Evolutionary conservation across 1,284 basidiomycete genomes (phyloP).

Genomic region (Somion occarium): DNA sequence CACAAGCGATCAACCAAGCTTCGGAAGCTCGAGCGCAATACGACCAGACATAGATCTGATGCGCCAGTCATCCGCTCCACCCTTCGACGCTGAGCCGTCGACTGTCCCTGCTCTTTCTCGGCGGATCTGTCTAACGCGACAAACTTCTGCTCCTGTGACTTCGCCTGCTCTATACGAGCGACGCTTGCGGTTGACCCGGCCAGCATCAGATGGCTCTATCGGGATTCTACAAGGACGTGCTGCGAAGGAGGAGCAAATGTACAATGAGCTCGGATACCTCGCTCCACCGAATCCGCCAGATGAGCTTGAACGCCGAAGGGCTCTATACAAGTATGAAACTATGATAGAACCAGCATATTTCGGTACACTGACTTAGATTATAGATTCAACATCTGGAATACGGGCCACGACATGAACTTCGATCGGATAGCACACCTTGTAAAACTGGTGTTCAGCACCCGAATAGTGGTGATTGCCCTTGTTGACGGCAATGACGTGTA

Average conservation of each 20-base stretch:
- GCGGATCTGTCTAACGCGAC: conserved; percentile 50
- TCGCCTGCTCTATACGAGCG: conserved; percentile 35
- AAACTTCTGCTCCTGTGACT: conserved; percentile 57
- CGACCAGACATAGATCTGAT: conserved; percentile 16
- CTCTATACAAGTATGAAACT: conserved; percentile 65
- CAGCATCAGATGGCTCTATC: conserved; percentile 30
- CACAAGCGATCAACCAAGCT: conserved; percentile 1
- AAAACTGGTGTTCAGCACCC: conserved; percentile 90
- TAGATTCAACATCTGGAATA: conserved; percentile 86
- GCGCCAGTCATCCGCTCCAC: conserved; percentile 25
- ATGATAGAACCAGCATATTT: background rate
- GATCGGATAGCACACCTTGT: conserved; percentile 88
- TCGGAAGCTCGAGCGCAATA: background rate
- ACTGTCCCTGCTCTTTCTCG: conserved; percentile 44
- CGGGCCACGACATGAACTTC: conserved; percentile 83
- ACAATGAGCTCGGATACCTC: conserved; percentile 63
- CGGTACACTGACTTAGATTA: conserved; percentile 1
- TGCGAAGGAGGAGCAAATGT: conserved; percentile 61
- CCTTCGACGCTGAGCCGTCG: conserved; percentile 19
- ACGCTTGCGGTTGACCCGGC: conserved; percentile 33
- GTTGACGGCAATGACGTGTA: conserved; percentile 81
- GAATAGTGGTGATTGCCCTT: conserved; percentile 78
- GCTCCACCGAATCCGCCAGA: conserved; percentile 78
- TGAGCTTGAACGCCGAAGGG: conserved; percentile 75
- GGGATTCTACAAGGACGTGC: conserved; percentile 38